Conservation (phyloP, 1,139 yeast genomes). For the Casaregolazyma lundiana region DNA sequence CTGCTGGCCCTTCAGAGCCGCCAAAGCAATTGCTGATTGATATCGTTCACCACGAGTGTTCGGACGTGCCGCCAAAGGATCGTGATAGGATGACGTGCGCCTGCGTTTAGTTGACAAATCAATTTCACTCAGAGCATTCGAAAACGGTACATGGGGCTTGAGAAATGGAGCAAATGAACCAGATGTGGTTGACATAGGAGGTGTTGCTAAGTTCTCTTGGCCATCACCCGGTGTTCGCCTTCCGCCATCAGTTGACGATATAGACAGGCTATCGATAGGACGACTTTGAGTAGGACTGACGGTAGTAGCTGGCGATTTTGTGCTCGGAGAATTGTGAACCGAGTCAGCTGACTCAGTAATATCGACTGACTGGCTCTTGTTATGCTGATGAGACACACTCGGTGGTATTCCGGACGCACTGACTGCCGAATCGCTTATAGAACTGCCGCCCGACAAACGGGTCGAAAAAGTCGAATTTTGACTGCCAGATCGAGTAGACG, state of each 20-base stretch:
- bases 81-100: conserved; percentile 30
- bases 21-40: conserved; percentile 25
- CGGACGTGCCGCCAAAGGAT: conserved; percentile 23
- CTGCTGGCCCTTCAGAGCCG: conserved; percentile 13
- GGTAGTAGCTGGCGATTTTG: neutral
- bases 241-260: neutral
- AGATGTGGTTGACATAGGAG: conserved; percentile 5
- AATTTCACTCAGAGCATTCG: conserved; percentile 17
- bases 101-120: conserved; percentile 23
- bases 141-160: conserved; percentile 12
- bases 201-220: neutral
- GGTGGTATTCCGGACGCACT: neutral
- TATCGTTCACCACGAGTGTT: conserved; percentile 22
- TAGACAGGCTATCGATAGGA: neutral
- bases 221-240: neutral
- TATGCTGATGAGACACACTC: neutral
- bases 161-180: conserved; percentile 2
- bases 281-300: neutral
- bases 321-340: neutral
- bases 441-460: neutral
- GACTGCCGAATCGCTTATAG: too few species aligned
- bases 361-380: neutral
- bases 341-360: neutral
- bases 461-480: neutral
- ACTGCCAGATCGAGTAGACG: neutral